These are phyloP conservation scores for Mallotus repandus DNA, from an alignment of 441 rosid genomes.

Conservation along the genomic window DNA sequence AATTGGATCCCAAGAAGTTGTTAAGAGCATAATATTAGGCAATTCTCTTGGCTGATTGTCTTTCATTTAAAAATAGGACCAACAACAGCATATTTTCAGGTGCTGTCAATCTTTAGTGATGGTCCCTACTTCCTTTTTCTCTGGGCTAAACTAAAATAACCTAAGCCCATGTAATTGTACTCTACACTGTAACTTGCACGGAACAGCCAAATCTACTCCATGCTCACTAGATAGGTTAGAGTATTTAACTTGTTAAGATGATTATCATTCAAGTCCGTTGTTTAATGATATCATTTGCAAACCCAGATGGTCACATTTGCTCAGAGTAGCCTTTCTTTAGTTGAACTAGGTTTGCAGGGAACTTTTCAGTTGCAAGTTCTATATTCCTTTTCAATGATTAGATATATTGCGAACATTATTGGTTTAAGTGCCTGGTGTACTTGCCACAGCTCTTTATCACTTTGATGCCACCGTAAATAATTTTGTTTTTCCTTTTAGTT, in stretches of 20 bases:
- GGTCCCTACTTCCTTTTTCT: neutral
- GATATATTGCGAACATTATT: neutral
- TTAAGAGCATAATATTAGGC: neutral
- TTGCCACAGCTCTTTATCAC: neutral
- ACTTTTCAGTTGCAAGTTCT: neutral
- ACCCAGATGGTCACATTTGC: neutral
- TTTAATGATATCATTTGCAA: neutral
- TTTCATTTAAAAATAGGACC: neutral
- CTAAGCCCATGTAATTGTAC: neutral
- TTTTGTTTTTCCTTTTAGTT: neutral
- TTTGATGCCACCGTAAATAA: neutral
- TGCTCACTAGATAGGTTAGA: neutral
- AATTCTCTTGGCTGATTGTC: neutral
- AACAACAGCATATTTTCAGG: neutral
- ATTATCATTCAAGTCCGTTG: neutral
- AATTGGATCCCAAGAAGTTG: neutral
- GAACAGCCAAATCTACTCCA: too few species aligned
- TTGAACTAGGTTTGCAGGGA: neutral
- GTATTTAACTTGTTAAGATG: neutral
- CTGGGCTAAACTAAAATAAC: neutral
- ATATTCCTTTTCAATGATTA: neutral
- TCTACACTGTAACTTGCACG: too few species aligned
- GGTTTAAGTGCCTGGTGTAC: neutral
- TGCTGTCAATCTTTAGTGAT: neutral
- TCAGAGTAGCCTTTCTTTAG: constrained; percentile 6